phyloP scores from a whole-genome alignment of 2,329 filamentous ascomycete genomes.

The Ophiostoma fasciatum region DNA sequence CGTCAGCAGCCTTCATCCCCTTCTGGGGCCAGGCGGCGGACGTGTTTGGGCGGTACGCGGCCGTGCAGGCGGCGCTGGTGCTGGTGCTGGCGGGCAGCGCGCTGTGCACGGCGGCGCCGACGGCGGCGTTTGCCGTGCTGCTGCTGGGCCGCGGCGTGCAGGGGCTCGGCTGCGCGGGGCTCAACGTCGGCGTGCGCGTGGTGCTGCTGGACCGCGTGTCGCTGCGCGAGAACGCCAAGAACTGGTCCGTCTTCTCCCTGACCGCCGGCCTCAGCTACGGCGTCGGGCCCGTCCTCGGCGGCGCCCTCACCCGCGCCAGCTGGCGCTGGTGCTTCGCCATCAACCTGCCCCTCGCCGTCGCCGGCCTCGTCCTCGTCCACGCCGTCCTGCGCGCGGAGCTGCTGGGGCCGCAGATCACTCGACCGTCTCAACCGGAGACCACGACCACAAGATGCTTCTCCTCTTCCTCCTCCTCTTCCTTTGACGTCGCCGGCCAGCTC shows the following conservation, averaged over 20 bases:
- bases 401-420: constrained; percentile 36
- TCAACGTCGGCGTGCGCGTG: constrained; percentile 44
- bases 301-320: constrained; percentile 34
- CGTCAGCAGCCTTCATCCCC: constrained; percentile 51
- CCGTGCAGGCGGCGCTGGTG: constrained; percentile 41
- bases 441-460: constrained; percentile 11
- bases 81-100: constrained; percentile 45
- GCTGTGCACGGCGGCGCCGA: constrained; percentile 43
- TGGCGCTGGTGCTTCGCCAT: constrained; percentile 50
- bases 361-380: constrained; percentile 38
- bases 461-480: constrained; percentile 28
- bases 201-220: constrained; percentile 52
- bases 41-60: constrained; percentile 46
- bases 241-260: constrained; percentile 46
- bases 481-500: constrained; percentile 40
- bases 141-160: constrained; percentile 49
- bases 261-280: constrained; percentile 44
- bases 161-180: constrained; percentile 44
- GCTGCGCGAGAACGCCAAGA: constrained; percentile 44
- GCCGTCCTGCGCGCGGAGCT: constrained; percentile 44
- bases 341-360: constrained; percentile 29
- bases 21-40: constrained; percentile 50
- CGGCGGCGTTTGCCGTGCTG: constrained; percentile 39
- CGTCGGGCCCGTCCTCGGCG: constrained; percentile 47
- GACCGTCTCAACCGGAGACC: constrained; percentile 28